Percentiles rank a stretch among this genome's conserved stretches.
phyloP scores from a whole-genome alignment of 2,329 filamentous ascomycete genomes.

The Neonectria faginata region DNA sequence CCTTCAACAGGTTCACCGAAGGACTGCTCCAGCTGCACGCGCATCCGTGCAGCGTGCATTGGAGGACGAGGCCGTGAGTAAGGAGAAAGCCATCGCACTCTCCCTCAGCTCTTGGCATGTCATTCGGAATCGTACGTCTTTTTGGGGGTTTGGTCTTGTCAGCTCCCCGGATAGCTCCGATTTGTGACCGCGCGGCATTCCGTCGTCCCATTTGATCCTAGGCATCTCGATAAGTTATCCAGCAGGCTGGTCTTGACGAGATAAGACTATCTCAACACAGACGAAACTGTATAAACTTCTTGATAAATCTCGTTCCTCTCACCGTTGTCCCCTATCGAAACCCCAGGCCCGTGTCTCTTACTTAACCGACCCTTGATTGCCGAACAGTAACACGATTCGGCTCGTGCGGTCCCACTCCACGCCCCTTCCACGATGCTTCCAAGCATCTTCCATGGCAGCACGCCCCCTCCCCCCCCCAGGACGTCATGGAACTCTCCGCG shows the following conservation, averaged over 20 bases:
- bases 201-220: conserved; percentile 2
- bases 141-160: background rate
- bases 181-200: conserved; percentile 9
- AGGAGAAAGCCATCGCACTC: no score
- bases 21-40: conserved; percentile 25
- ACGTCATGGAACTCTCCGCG: background rate
- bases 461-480: background rate
- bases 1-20: background rate
- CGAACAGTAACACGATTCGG: conserved; percentile 8
- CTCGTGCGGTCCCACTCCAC: conserved; percentile 1
- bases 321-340: conserved; percentile 2
- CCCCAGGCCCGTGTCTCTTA: conserved; percentile 4
- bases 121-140: conserved; percentile 13
- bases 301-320: conserved; percentile 2
- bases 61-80: background rate
- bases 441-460: conserved; percentile 10
- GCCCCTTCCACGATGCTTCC: conserved; percentile 6
- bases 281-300: background rate
- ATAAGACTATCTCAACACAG: background rate
- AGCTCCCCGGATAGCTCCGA: conserved; percentile 1
- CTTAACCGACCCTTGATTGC: conserved; percentile 3
- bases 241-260: background rate
- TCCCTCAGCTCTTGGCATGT: background rate
- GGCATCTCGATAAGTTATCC: background rate
- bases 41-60: conserved; percentile 34